Percentiles rank a stretch among this genome's conserved stretches.
Conservation (phyloP, 106 monocot species). For the Dendrobium catenatum region DNA sequence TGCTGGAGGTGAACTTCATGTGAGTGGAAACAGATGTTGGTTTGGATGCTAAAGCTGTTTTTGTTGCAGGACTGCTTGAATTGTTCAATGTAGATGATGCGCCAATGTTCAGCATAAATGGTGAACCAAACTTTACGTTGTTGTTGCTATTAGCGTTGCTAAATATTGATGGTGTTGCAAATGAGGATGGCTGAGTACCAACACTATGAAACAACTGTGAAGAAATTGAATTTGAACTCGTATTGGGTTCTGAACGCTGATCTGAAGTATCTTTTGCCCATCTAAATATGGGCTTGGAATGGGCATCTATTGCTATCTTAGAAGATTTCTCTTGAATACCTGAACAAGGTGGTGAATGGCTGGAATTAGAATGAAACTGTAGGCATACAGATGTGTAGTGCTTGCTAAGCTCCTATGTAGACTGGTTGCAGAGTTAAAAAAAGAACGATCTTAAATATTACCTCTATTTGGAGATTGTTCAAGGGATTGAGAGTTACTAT, state of each 20-base stretch:
- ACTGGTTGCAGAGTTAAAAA: background rate
- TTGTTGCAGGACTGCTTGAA: conserved; percentile 8
- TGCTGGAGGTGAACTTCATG: conserved; percentile 6
- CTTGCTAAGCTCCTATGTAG: background rate
- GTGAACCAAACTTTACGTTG: conserved; percentile 14
- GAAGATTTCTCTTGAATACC: conserved; percentile 26
- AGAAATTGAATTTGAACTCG: conserved; percentile 13
- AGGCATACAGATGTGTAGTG: background rate
- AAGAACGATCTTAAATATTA: conserved; percentile 9
- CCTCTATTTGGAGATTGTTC: conserved; percentile 27
- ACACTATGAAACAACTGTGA: conserved; percentile 4
- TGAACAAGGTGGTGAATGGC: background rate
- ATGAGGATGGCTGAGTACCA: conserved; percentile 14
- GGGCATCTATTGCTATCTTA: conserved; percentile 23
- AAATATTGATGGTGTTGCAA: conserved; percentile 18
- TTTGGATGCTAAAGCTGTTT: conserved; percentile 12
- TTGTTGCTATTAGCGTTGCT: conserved; percentile 12
- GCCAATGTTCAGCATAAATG: conserved; percentile 10
- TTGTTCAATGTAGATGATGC: background rate
- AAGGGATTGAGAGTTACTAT: conserved; percentile 13
- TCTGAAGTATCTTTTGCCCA: conserved; percentile 46
- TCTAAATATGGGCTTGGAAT: conserved; percentile 35
- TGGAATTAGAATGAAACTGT: background rate
- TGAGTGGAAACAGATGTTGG: conserved; percentile 8
- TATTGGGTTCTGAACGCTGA: conserved; percentile 11